A percentile compares a stretch with the other conserved stretches of the same genome.
phyloP scores from a whole-genome alignment of 2,329 filamentous ascomycete genomes.

The Aureobasidium sp. region DNA sequence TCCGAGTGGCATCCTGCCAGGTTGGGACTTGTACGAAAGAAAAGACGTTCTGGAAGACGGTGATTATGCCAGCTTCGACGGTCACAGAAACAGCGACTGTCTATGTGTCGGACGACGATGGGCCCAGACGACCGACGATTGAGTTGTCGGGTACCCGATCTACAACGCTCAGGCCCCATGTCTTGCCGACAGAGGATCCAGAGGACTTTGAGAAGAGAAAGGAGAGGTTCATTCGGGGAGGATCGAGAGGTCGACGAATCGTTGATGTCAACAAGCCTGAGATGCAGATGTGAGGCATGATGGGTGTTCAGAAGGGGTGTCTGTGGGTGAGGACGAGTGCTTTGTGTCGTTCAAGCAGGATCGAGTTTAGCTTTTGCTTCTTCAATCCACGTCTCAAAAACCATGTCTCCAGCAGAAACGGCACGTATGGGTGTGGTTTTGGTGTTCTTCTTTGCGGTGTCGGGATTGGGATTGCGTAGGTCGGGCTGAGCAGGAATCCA shows the following conservation, averaged over 20 bases:
- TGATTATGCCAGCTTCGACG: neutral
- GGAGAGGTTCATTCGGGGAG: neutral
- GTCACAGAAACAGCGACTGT: neutral
- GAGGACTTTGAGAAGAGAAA: neutral
- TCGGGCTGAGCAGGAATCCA: slow-evolving; percentile 56
- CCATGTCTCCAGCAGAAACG: slow-evolving; percentile 58
- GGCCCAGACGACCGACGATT: neutral
- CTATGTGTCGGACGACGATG: too few species aligned
- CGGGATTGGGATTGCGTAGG: slow-evolving; percentile 27
- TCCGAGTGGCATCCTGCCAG: neutral
- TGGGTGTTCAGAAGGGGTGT: neutral
- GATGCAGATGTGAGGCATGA: neutral
- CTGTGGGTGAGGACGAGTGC: neutral
- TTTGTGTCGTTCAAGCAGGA: neutral
- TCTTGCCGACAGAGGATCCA: neutral
- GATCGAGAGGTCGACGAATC: neutral
- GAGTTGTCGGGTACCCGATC: neutral
- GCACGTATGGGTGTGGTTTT: slow-evolving; percentile 55
- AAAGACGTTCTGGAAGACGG: neutral
- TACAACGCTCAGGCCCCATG: neutral
- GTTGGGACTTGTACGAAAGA: neutral
- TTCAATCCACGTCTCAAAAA: slow-evolving; percentile 64
- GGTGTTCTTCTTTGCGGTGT: neutral
- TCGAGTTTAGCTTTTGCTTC: slow-evolving; percentile 3
- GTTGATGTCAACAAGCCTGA: neutral